A percentile compares a stretch with the other conserved stretches of the same genome.
Evolutionary conservation across 345 rosid genomes (phyloP).

Genomic region (Xanthoceras sorbifolium): DNA sequence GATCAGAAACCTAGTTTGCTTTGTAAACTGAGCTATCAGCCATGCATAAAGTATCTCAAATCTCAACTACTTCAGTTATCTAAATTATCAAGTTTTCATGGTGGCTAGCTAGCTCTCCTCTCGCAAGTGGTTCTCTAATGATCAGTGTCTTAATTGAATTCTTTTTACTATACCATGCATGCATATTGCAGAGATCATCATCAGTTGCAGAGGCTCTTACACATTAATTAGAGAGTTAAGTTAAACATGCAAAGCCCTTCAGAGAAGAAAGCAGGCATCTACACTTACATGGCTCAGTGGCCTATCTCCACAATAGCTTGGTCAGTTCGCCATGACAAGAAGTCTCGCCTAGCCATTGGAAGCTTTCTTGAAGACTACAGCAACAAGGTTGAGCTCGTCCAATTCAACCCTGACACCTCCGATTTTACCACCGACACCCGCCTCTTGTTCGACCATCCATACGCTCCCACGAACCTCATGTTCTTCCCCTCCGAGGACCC

Average conservation of each 20-base stretch:
- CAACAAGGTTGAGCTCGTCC: constrained; percentile 58
- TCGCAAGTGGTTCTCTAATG: neutral
- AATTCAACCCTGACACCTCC: constrained; percentile 39
- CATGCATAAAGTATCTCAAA: too few species aligned
- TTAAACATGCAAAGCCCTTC: constrained; percentile 46
- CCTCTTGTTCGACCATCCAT: constrained; percentile 59
- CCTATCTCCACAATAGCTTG: constrained; percentile 55
- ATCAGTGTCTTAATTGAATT: too few species aligned
- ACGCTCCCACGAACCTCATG: constrained; percentile 59
- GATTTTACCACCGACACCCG: constrained; percentile 47
- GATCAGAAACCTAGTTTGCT: too few species aligned
- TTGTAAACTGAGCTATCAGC: too few species aligned
- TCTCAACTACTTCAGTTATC: too few species aligned
- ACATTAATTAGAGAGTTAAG: too few species aligned
- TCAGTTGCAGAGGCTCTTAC: neutral
- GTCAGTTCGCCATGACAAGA: constrained; percentile 47
- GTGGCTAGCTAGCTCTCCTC: too few species aligned
- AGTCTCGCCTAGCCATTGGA: constrained; percentile 52
- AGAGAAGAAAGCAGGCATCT: constrained; percentile 38
- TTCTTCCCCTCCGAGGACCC: constrained; percentile 57
- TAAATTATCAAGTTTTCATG: too few species aligned
- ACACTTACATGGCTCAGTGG: constrained; percentile 51
- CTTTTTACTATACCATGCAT: too few species aligned
- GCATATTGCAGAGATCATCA: neutral
- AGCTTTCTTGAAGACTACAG: constrained; percentile 54